Evolutionary conservation across 2,329 filamentous ascomycete genomes (phyloP).

Genomic region (Xylaria sp.): DNA sequence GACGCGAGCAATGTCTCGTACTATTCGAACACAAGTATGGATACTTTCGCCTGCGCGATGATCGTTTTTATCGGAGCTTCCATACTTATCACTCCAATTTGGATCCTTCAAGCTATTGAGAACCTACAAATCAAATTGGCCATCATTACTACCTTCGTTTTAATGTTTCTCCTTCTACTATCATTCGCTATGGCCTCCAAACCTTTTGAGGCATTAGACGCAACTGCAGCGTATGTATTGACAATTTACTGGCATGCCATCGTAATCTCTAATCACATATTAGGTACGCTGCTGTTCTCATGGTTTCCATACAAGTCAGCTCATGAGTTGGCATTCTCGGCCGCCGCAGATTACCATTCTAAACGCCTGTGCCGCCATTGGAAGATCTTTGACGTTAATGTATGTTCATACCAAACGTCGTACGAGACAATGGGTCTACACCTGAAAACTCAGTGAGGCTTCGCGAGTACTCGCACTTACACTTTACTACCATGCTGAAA

Average conservation of each 20-base stretch:
- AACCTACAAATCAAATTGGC: constrained; percentile 42
- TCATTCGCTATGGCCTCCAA: constrained; percentile 40
- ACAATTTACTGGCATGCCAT: neutral
- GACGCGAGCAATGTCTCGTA: constrained; percentile 27
- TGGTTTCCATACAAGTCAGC: constrained; percentile 32
- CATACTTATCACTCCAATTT: constrained; percentile 52
- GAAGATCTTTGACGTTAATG: no score
- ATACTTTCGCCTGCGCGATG: constrained; percentile 42
- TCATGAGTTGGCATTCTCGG: no score
- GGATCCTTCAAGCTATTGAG: constrained; percentile 46
- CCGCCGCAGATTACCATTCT: neutral
- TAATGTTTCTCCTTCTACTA: constrained; percentile 37
- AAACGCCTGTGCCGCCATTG: no score
- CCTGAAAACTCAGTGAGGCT: no score
- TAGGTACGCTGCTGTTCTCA: constrained; percentile 34
- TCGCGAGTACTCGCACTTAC: no score
- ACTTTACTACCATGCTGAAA: no score
- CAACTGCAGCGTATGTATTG: constrained; percentile 40
- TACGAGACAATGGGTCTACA: no score
- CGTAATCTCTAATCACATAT: constrained; percentile 2
- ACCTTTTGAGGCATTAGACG: constrained; percentile 41
- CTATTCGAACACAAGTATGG: constrained; percentile 39
- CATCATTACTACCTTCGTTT: constrained; percentile 50
- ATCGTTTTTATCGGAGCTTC: constrained; percentile 44
- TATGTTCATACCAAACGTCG: no score